Evolutionary conservation across 352 stramenopile species (phyloP).

Genomic region (Phytopythium aichiense): DNA sequence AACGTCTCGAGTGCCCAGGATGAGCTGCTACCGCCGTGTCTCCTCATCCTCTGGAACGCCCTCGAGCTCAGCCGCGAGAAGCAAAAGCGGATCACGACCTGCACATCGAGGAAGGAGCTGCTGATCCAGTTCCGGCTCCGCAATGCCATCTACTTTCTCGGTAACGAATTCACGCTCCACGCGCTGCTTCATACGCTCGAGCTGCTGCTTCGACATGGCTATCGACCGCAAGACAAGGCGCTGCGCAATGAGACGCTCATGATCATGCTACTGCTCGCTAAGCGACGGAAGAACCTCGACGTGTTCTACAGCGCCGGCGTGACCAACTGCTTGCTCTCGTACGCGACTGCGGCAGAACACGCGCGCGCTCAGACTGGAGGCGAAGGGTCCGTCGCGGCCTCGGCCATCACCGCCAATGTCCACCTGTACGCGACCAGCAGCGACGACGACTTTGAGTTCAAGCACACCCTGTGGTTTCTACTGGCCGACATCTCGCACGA

Average conservation of each 20-base stretch:
- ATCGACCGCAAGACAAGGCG: conserved; percentile 75
- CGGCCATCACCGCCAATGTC: conserved; percentile 45
- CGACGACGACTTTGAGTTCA: conserved; percentile 81
- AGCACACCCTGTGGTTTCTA: conserved; percentile 70
- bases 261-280: conserved; percentile 55
- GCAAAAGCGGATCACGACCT: conserved; percentile 31
- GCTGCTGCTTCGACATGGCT: conserved; percentile 48
- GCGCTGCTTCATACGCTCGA: conserved; percentile 56
- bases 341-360: conserved; percentile 51
- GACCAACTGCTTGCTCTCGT: conserved; percentile 56
- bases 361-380: conserved; percentile 12
- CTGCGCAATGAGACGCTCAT: conserved; percentile 75
- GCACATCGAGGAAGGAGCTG: conserved; percentile 48
- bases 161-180: conserved; percentile 52
- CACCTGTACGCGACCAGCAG: conserved; percentile 64
- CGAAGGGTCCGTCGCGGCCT: conserved; percentile 14
- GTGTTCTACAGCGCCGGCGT: conserved; percentile 59
- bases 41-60: conserved; percentile 76
- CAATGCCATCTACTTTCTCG: conserved; percentile 62
- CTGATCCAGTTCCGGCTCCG: conserved; percentile 53
- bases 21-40: conserved; percentile 62
- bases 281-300: conserved; percentile 37
- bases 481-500: conserved; percentile 47
- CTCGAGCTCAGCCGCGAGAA: conserved; percentile 64
- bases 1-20: conserved; percentile 51